Conservation (phyloP, 2,329 filamentous ascomycete genomes). For the Apiospora saccharicola region DNA sequence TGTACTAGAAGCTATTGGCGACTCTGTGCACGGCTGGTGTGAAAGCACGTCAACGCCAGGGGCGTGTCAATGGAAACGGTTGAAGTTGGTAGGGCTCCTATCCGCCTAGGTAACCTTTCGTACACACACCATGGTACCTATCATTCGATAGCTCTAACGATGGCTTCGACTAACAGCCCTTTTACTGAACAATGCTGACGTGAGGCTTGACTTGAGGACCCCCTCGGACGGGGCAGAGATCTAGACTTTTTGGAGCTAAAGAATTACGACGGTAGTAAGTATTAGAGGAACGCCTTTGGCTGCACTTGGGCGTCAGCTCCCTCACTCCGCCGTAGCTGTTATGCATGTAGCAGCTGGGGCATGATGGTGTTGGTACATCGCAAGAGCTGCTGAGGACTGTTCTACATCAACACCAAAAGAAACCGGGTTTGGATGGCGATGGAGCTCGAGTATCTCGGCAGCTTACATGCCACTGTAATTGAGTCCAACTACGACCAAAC, state of each 20-base stretch:
- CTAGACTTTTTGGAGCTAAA: not conserved
- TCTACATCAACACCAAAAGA: not conserved
- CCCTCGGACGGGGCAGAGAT: not conserved
- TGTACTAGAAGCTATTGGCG: not conserved
- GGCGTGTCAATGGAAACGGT: conserved; percentile 1
- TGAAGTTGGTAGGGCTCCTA: not conserved
- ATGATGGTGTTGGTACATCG: not conserved
- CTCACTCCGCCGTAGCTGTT: not conserved
- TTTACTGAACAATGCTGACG: not conserved
- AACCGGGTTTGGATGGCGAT: not conserved
- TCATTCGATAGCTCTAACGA: conserved; percentile 11
- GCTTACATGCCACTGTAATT: not conserved
- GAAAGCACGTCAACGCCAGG: not conserved
- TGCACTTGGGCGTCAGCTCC: not conserved
- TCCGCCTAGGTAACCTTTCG: not conserved
- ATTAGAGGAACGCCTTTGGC: conserved; percentile 1
- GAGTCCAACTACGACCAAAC: not conserved
- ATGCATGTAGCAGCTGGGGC: not conserved
- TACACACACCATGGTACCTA: conserved; percentile 1
- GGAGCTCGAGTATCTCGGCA: not conserved
- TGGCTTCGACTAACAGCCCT: not conserved
- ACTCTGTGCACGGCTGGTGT: conserved; percentile 8
- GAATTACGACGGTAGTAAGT: not conserved
- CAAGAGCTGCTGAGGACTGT: not conserved
- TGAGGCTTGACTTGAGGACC: conserved; percentile 15